A percentile compares a stretch with the other conserved stretches of the same genome.
Evolutionary conservation across 2,329 filamentous ascomycete species (phyloP).

Genomic region (Ophiostoma sp.): DNA sequence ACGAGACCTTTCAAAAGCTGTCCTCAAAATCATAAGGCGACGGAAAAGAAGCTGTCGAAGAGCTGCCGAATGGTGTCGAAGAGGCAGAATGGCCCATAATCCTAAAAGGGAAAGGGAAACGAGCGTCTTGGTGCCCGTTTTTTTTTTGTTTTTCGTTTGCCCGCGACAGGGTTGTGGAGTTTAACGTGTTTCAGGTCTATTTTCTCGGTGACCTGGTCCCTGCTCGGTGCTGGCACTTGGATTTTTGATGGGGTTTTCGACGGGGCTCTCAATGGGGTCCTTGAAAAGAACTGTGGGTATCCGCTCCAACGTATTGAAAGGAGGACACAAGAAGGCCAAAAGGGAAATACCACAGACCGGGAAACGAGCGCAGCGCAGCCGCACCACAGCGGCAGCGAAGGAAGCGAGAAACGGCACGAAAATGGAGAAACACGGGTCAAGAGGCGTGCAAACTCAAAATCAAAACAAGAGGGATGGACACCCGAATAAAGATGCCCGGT

Average conservation of each 20-base stretch:
- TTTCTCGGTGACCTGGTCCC: slow-evolving; percentile 12
- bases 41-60: neutral
- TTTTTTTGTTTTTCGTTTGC: neutral
- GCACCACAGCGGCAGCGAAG: neutral
- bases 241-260: neutral
- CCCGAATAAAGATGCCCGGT: neutral
- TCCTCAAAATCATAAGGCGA: neutral
- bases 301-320: neutral
- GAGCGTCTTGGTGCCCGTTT: neutral
- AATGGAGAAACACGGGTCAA: neutral
- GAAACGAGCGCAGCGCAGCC: neutral
- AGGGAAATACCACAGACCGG: neutral
- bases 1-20: neutral
- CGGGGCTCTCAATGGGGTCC: neutral
- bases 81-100: neutral
- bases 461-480: neutral
- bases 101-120: slow-evolving; percentile 7
- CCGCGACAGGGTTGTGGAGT: neutral
- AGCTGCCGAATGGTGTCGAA: neutral
- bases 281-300: neutral
- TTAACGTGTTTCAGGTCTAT: slow-evolving; percentile 20
- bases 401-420: neutral
- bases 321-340: neutral
- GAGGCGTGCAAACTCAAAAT: neutral
- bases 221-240: neutral